Percentiles rank a stretch among this genome's conserved stretches.
Evolutionary conservation across 2,329 filamentous ascomycete genomes (phyloP).

Genomic region (Pseudocercospora musae): DNA sequence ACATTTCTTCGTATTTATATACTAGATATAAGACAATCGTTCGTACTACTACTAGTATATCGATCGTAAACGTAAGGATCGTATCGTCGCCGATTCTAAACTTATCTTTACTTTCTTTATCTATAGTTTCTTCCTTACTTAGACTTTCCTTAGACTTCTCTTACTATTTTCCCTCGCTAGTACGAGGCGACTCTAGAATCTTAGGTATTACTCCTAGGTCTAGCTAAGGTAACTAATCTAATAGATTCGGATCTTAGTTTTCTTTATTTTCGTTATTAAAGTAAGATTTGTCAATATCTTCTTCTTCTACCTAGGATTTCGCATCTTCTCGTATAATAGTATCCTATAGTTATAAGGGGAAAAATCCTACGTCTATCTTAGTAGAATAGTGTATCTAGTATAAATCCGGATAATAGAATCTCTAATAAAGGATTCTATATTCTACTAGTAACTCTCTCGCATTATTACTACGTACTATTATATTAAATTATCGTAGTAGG

Average conservation of each 20-base stretch:
- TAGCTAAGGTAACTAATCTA: not conserved
- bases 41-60: too few species aligned
- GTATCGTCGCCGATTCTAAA: too few species aligned
- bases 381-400: constrained; percentile 5
- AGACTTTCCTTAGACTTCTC: too few species aligned
- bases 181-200: too few species aligned
- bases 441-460: not conserved
- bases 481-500: not conserved
- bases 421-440: constrained; percentile 4
- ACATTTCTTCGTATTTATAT: too few species aligned
- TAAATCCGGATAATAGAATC: constrained; percentile 2
- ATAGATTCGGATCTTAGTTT: not conserved
- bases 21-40: too few species aligned
- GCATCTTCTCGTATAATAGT: not conserved
- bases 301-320: too few species aligned
- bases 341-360: not conserved
- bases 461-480: not conserved
- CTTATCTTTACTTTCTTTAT: too few species aligned
- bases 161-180: too few species aligned
- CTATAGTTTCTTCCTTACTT: too few species aligned
- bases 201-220: too few species aligned
- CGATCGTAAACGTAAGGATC: too few species aligned
- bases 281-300: not conserved
- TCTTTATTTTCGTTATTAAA: not conserved
- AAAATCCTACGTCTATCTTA: constrained; percentile 4